Evolutionary conservation across 108 stramenopile species (phyloP), one percentile per base, ranked within the genome.

Genomic region (Seminavis robusta): DNA sequence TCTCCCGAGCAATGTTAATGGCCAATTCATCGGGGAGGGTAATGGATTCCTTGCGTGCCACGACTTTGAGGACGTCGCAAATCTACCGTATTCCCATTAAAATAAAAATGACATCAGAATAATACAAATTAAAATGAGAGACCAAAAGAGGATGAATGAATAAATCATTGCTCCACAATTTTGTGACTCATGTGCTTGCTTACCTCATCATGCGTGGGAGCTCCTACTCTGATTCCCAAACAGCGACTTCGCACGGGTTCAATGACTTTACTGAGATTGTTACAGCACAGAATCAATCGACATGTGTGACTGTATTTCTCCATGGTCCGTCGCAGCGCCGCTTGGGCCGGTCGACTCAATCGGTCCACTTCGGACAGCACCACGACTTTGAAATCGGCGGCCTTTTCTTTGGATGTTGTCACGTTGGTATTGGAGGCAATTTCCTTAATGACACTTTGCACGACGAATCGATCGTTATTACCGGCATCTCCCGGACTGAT

Each of bases 401-500:
- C 80, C 29, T 83, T 52, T n/a, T 67, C 64, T n/a, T 41, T 66
- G 13, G 56, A 47, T 13, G 28, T 33, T 5, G 21, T 36, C 32
- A 65, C 55, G 43, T 80, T 85, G 46, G 77, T 83, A 54, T 71
- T 86, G 25, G 69, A 68, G 0, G 98, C 98, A 53, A 98, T 97
- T 71, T 99, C 97, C 70, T 99, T 99, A 77, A 99, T 97, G 62
- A 98, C 94, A 58, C 97, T 96, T 61, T 98, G 96, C 15, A 98
- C 87, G 48, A 97, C 94, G 52, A 68, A 94, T n/a, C 97, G 90
- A 79, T 99, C 98, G 63, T 94, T 85, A 54, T 76, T 73, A 5
- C 98, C 98, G 16, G 95, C 96, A 64, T 99, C 98, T 21, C 86
- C 88, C 19, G 98, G 97, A 41, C 83, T 90, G 63, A 98, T 82